Evolutionary conservation across 129 eudicot genomes (phyloP), one percentile per base, ranked within the genome.

Genomic region (Flaveria sonorensis): DNA sequence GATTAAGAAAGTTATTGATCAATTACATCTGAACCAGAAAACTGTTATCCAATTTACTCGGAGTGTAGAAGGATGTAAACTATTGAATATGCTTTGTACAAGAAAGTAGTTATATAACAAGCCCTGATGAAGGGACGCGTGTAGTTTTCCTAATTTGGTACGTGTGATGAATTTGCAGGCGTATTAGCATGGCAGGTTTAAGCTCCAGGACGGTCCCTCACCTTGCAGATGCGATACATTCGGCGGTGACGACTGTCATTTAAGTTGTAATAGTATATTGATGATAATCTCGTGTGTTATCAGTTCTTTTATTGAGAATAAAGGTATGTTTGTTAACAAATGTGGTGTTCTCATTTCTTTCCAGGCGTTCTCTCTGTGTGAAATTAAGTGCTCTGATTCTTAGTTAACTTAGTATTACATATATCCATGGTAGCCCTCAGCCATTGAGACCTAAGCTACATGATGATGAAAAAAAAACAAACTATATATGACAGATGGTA

Each of bases 101-200:
- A 5, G 32, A 28, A 28, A 28, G 7, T 5, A 4, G 39, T 32
- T 32, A 32, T 32, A 32, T 32, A 32, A 1, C 39, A 32, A 4
- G 39, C 40, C 48, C 48, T 13, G 20, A 51, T 53, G 2, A 45
- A 59, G 8, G 42, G 42, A 71, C 43, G 76, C 1, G 16, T 72
- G n/a, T 12, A 11, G 36, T 30, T 56, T 10, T 59, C 46, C 50
- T 46, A 14, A 73, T 19, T 48, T 59, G 68, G n/a, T 63, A 30
- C 6, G 3, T 57, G 70, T 28, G 18, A 43, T 55, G 64, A 21
- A 24, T 39, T 0, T 68, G 75, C 92, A 95, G 99, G 78, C 85
- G 99, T 71, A 95, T 95, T 8, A 95, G 99, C 91, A 95, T 95
- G 99, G 99, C 99, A 5, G 99, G 99, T 14, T 83, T 95, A 76